Evolutionary conservation across 2,329 filamentous ascomycete genomes (phyloP).

Genomic region (Ophiocordyceps australis): DNA sequence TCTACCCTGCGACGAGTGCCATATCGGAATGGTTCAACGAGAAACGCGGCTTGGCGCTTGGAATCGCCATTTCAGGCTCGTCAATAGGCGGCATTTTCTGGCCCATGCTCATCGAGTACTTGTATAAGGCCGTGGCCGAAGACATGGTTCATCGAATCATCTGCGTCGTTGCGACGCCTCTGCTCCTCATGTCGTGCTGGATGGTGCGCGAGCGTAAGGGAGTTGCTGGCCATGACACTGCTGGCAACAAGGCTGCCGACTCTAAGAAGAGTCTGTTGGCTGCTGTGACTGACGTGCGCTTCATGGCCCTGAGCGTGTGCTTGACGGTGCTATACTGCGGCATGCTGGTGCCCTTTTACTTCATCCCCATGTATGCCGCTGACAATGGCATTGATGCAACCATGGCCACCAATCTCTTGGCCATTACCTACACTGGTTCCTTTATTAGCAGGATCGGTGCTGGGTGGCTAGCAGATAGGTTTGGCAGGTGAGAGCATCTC

Average conservation of each 20-base stretch:
- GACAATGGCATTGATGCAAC: constrained; percentile 23
- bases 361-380: constrained; percentile 30
- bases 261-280: constrained; percentile 7
- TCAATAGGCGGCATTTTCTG: constrained; percentile 13
- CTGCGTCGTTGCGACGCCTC: constrained; percentile 7
- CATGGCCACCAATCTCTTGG: constrained; percentile 40
- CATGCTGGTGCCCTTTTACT: constrained; percentile 12
- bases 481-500: constrained; percentile 21
- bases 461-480: constrained; percentile 30
- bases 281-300: constrained; percentile 8
- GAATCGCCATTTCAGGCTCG: constrained; percentile 11
- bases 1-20: constrained; percentile 12
- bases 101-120: constrained; percentile 8
- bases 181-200: constrained; percentile 8
- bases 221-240: constrained; percentile 3
- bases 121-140: constrained; percentile 3
- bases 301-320: constrained; percentile 6
- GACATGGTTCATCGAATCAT: constrained; percentile 6
- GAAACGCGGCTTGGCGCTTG: constrained; percentile 11
- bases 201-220: constrained; percentile 10
- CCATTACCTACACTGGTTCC: constrained; percentile 41
- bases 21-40: constrained; percentile 13
- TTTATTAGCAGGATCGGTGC: constrained; percentile 31
- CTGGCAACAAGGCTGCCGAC: constrained; percentile 2
- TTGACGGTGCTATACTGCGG: constrained; percentile 11